Base-by-base conservation (phyloP, 352 stramenopile genomes). In the Phytophthora sojae region DNA sequence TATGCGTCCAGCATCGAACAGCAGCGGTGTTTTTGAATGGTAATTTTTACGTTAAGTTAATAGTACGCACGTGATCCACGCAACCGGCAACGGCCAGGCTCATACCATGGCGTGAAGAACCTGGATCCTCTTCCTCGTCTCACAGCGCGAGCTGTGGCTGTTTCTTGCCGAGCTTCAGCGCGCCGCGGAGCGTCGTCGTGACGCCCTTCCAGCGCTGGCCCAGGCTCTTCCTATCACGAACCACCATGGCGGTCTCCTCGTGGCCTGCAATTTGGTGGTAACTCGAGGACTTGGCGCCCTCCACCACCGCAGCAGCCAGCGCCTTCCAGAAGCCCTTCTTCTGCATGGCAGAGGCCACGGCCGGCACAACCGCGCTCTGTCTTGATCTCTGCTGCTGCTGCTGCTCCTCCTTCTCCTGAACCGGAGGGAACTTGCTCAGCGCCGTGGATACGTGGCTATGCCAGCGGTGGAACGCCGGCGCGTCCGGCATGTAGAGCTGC, bases 401-500 rank as follows among this genome's bases (percentile, higher is more conserved):
- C 21, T 1, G 0, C 32, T 47, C 39, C 39, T 58, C 37, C 15
- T 71, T 50, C 47, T 75, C 55, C 14, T 64, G 56, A 6, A 54
- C 35, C 1, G 56, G 26, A 30, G 68, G 52, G 35, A 67, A 69
- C 17, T 56, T 56, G 8, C 47, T 57, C 52, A 80, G 12, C 12
- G 64, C 73, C 3, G 44, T 68, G 5, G 55, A 39, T 15, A 80
- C 69, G 21, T 75, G 52, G 45, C 57, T 67, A 44, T 77, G 64
- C 73, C 73, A 80, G 4, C 73, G 64, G 32, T 66, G 25, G 50
- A 71, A 79, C 0, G 67, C 42, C 6, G 42, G 15, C 3, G 55
- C 30, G 42, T 83, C 65, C 0, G 66, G 59, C 54, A 83, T 69
- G 50, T 67, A 80, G 14, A 83, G 66, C 17, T 71, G 72, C 17